Evolutionary conservation across 345 rosid genomes (phyloP).

Genomic region (Eucalyptus sp.): DNA sequence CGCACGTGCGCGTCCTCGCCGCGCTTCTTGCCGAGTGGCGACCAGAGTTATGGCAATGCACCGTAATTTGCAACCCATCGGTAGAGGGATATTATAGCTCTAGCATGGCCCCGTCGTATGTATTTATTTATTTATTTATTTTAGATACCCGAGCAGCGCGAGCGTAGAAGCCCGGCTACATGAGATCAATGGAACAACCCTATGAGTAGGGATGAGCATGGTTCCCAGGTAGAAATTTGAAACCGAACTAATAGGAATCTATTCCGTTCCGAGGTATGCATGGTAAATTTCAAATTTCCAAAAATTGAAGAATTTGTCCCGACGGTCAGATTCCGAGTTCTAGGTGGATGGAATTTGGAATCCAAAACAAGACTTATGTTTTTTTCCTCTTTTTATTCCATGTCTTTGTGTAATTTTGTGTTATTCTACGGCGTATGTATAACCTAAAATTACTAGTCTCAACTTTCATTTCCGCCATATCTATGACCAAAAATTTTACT

Average conservation of each 20-base stretch:
- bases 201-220: accelerated
- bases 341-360: accelerated
- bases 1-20: background rate
- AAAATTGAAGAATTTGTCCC: no score
- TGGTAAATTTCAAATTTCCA: no score
- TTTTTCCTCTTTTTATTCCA: accelerated
- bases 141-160: accelerated
- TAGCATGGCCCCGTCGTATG: background rate
- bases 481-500: accelerated
- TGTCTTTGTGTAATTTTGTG: no score
- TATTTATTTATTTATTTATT: background rate
- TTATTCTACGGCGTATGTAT: accelerated
- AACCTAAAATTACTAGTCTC: accelerated
- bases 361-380: no score
- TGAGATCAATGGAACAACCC: background rate
- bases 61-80: background rate
- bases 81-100: background rate
- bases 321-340: accelerated
- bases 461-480: background rate
- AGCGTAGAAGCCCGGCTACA: background rate
- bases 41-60: background rate
- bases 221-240: accelerated
- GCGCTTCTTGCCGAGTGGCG: background rate
- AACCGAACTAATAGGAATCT: accelerated
- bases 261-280: accelerated